A percentile compares a stretch with the other conserved stretches of the same genome.
Conservation (phyloP, 345 rosid genomes). For the Eucalyptus melliodora region DNA sequence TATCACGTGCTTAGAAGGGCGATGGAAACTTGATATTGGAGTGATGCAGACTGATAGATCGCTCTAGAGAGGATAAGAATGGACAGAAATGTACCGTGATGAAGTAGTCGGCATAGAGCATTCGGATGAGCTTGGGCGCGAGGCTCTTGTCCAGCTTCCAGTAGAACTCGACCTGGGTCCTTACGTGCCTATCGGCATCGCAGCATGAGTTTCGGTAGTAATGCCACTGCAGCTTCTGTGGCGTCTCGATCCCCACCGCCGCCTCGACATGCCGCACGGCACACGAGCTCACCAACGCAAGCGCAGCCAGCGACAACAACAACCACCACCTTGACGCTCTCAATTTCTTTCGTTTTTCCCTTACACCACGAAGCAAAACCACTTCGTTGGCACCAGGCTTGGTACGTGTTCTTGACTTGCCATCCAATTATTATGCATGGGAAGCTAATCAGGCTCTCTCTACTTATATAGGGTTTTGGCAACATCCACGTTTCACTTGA, state of each 20-base stretch:
- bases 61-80: not conserved
- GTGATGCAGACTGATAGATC: not conserved
- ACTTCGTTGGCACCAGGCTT: not conserved
- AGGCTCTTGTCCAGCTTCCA: conserved; percentile 28
- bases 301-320: not conserved
- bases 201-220: conserved; percentile 38
- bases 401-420: not conserved
- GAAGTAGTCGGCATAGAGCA: conserved; percentile 64
- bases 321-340: not conserved
- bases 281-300: not conserved
- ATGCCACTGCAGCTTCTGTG: conserved; percentile 41
- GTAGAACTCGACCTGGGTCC: conserved; percentile 20
- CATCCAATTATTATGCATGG: not conserved
- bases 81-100: conserved; percentile 20
- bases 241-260: conserved; percentile 5
- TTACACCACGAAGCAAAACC: not conserved
- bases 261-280: conserved; percentile 6
- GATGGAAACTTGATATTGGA: no score
- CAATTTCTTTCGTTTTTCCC: not conserved
- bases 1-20: not conserved
- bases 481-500: not conserved
- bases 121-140: conserved; percentile 48
- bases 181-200: conserved; percentile 32
- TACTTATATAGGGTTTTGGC: not conserved
- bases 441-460: no score